A percentile compares a stretch with the other conserved stretches of the same genome.
Conservation (phyloP, 805 yeast species). For the Saccharomyces mikatae region DNA sequence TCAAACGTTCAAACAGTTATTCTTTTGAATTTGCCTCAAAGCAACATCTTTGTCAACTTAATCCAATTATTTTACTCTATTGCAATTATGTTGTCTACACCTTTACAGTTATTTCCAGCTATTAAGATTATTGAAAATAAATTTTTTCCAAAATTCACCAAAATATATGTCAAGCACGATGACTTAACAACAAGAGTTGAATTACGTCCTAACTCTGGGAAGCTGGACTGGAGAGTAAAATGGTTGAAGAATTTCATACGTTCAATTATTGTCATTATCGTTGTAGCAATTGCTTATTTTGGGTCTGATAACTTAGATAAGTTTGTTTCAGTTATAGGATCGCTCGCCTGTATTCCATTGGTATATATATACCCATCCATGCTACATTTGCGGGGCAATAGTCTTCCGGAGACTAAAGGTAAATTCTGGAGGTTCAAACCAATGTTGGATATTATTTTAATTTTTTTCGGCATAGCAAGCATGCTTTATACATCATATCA, state of each 20-base stretch:
- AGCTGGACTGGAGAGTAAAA: slow-evolving; percentile 42
- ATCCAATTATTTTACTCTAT: slow-evolving; percentile 66
- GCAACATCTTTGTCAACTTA: slow-evolving; percentile 48
- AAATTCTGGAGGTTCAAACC: slow-evolving; percentile 28
- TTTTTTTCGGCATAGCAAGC: slow-evolving; percentile 49
- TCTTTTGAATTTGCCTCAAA: slow-evolving; percentile 63
- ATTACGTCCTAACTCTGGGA: slow-evolving; percentile 42
- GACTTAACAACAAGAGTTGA: slow-evolving; percentile 10
- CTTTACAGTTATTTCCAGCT: slow-evolving; percentile 75
- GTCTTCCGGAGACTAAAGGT: slow-evolving; percentile 18
- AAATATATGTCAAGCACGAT: slow-evolving; percentile 12
- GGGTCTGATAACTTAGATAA: slow-evolving; percentile 65
- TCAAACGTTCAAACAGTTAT: slow-evolving; percentile 56
- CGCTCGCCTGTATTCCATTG: slow-evolving; percentile 78
- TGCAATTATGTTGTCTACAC: slow-evolving; percentile 71
- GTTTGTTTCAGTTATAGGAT: slow-evolving; percentile 75
- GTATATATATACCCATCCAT: slow-evolving; percentile 83
- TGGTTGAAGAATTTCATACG: slow-evolving; percentile 63
- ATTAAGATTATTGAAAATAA: slow-evolving; percentile 62
- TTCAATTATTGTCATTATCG: slow-evolving; percentile 42
- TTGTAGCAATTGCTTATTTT: slow-evolving; percentile 51
- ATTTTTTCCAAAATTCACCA: slow-evolving; percentile 35
- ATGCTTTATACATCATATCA: slow-evolving; percentile 64
- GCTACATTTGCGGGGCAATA: slow-evolving; percentile 53
- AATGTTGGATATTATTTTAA: slow-evolving; percentile 40